Percentiles rank a stretch among this genome's conserved stretches.
Evolutionary conservation across 2,329 filamentous ascomycete species (phyloP).

Genomic region (Verticillium nonalfalfae): DNA sequence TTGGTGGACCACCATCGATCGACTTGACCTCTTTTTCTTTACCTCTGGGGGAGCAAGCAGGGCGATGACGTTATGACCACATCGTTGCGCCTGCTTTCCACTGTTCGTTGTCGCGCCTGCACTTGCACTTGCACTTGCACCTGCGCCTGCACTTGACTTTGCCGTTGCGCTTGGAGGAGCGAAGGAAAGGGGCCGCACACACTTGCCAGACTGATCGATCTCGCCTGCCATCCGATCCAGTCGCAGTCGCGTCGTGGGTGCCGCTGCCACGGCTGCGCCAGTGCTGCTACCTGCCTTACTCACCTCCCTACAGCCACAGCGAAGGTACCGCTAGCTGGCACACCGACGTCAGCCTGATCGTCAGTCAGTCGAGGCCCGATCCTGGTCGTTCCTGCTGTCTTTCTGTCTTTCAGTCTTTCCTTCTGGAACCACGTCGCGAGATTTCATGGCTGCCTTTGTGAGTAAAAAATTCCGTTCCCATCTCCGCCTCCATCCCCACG

Average conservation of each 20-base stretch:
- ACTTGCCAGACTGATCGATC: background rate
- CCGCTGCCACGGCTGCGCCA: background rate
- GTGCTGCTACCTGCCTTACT: background rate
- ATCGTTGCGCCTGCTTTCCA: background rate
- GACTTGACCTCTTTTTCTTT: too few species aligned
- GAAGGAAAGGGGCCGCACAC: too few species aligned
- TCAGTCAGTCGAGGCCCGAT: background rate
- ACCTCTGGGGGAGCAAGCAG: background rate
- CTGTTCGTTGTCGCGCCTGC: background rate
- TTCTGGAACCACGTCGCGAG: background rate
- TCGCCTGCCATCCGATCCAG: background rate
- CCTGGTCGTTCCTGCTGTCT: background rate
- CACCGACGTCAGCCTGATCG: background rate
- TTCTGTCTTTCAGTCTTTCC: background rate
- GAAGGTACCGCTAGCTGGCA: too few species aligned
- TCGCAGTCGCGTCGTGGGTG: background rate
- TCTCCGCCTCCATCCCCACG: background rate
- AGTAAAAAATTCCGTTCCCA: conserved; percentile 4
- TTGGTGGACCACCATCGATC: too few species aligned
- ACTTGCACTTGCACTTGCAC: background rate
- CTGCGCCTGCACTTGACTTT: background rate
- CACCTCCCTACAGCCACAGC: too few species aligned
- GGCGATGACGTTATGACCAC: background rate
- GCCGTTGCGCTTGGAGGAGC: too few species aligned
- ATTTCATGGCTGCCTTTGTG: conserved; percentile 19